Conservation (phyloP, 805 yeast species). For the Candida morakotiae region DNA sequence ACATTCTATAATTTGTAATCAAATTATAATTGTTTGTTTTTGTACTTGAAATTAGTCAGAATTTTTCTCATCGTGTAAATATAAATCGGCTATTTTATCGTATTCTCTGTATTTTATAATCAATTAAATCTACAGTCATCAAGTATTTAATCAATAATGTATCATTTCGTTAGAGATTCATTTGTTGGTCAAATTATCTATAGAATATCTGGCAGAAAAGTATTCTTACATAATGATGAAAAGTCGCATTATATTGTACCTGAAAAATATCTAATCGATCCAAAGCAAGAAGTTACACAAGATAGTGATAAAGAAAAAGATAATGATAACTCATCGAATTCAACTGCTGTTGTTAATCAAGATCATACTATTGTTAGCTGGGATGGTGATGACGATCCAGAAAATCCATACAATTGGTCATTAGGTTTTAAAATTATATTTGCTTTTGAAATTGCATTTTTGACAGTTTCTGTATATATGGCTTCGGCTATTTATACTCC, state of each 20-base stretch:
- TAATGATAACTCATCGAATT: not conserved
- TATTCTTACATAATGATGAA: constrained; percentile 22
- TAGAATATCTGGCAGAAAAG: constrained; percentile 20
- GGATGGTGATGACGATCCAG: constrained; percentile 49
- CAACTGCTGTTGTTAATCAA: not conserved
- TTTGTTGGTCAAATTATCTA: constrained; percentile 24
- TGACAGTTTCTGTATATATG: constrained; percentile 51
- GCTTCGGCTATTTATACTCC: constrained; percentile 57
- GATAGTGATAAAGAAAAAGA: not conserved
- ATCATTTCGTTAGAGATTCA: constrained; percentile 24
- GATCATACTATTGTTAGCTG: constrained; percentile 17
- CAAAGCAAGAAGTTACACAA: not conserved
- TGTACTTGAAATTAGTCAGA: too few species aligned
- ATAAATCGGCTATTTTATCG: too few species aligned
- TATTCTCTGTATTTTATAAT: too few species aligned
- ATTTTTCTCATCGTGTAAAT: too few species aligned
- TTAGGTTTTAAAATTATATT: constrained; percentile 32
- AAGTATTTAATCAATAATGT: too few species aligned
- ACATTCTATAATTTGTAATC: too few species aligned
- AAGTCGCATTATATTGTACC: constrained; percentile 20
- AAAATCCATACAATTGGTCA: constrained; percentile 58
- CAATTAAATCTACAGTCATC: too few species aligned
- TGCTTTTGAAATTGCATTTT: constrained; percentile 34
- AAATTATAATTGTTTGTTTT: too few species aligned
- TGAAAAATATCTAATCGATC: constrained; percentile 15